Conservation (phyloP, 495 filamentous ascomycete species). For the Melanomma pulvis-pyrius region DNA sequence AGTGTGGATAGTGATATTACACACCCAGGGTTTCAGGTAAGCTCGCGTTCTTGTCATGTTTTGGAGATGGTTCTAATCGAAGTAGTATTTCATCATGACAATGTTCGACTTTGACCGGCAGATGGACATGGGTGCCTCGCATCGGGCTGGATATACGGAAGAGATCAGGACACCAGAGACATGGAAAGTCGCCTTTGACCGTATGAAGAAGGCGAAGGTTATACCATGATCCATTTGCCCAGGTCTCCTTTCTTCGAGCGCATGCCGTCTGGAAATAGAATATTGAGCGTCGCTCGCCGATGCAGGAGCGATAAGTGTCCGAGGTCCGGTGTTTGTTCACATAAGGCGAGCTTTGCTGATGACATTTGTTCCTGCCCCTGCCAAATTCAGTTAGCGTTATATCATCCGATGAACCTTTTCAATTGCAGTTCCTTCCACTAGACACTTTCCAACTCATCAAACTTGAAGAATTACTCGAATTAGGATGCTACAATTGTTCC, state of each 20-base stretch:
- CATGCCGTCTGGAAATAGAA: background rate
- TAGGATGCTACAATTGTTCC: too few relatives aligned
- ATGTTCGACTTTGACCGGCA: slow-evolving; percentile 48
- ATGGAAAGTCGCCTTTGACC: slow-evolving; percentile 47
- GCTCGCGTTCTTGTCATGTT: background rate
- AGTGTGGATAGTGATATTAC: slow-evolving; percentile 43
- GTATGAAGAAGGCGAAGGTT: slow-evolving; percentile 46
- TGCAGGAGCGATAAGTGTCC: background rate
- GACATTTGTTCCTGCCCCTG: background rate
- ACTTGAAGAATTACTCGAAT: background rate
- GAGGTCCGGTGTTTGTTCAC: background rate
- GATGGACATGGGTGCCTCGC: slow-evolving; percentile 45
- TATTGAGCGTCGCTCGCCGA: background rate
- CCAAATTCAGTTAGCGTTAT: background rate
- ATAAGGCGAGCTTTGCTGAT: background rate
- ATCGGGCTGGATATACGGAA: slow-evolving; percentile 40
- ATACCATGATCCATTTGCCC: slow-evolving; percentile 36
- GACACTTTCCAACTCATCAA: background rate
- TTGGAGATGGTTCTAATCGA: slow-evolving; percentile 27
- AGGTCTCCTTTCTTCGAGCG: background rate
- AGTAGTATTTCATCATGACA: slow-evolving; percentile 49
- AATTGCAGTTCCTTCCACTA: background rate
- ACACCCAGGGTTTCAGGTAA: slow-evolving; percentile 33
- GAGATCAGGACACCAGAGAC: slow-evolving; percentile 42
- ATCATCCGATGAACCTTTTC: background rate